These are phyloP conservation scores for Pleurotus sapidus DNA, from an alignment of 768 basidiomycete genomes.

Conservation along the genomic window DNA sequence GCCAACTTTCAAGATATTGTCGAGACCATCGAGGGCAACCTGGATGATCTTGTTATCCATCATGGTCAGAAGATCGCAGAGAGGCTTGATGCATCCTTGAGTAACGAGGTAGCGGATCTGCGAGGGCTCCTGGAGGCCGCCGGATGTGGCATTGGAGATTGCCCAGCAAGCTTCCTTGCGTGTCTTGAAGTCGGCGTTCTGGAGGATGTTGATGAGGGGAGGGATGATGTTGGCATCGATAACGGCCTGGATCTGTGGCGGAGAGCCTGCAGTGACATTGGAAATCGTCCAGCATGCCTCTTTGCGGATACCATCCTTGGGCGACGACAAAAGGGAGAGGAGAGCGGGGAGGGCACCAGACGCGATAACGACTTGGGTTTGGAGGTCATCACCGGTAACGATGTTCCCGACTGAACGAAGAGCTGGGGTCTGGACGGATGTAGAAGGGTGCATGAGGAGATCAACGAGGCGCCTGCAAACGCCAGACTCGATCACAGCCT, in stretches of 20 bases:
- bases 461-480: slow-evolving; percentile 98
- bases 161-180: slow-evolving; percentile 99
- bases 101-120: slow-evolving; percentile 98
- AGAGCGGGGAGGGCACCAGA: slow-evolving; percentile 96
- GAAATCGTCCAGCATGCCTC: slow-evolving; percentile 99
- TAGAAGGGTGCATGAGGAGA: slow-evolving; percentile 90
- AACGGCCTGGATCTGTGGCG: slow-evolving; percentile 94
- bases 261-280: slow-evolving; percentile 96
- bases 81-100: slow-evolving; percentile 97
- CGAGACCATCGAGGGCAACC: slow-evolving; percentile 95
- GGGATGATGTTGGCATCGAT: slow-evolving; percentile 98
- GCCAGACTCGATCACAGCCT: slow-evolving; percentile 98
- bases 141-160: slow-evolving; percentile 97
- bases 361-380: slow-evolving; percentile 98
- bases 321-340: slow-evolving; percentile 87
- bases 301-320: slow-evolving; percentile 98
- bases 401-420: slow-evolving; percentile 99
- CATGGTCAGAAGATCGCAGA: slow-evolving; percentile 94
- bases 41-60: slow-evolving; percentile 99
- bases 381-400: slow-evolving; percentile 98
- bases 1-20: slow-evolving; percentile 97
- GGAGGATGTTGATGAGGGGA: slow-evolving; percentile 96
- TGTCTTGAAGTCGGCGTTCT: slow-evolving; percentile 98
- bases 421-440: slow-evolving; percentile 97
- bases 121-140: slow-evolving; percentile 91